Base-by-base conservation (phyloP, 2,329 filamentous ascomycete genomes). In the Ophiobolus disseminans region DNA sequence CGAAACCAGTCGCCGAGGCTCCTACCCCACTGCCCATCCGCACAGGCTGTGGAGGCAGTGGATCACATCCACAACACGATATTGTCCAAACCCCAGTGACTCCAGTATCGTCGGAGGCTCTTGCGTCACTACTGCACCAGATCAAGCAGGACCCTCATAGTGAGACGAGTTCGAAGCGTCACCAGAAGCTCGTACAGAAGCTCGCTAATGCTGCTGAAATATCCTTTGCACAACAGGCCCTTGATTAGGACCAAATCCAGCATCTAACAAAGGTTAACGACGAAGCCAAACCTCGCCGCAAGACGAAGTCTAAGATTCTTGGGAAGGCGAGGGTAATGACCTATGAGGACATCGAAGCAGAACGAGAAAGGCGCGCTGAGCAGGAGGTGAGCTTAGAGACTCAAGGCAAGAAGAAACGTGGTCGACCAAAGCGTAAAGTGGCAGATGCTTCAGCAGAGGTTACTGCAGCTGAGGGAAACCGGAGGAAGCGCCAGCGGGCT, bases 1-100 rank as follows among this genome's bases (percentile, higher is more conserved):
- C 42, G 19, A 60, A 57, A 43, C 61, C 56, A 19, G 45, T 53
- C 26, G n/a, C n/a, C n/a, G n/a, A n/a, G n/a, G n/a, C n/a, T n/a
- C n/a, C n/a, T n/a, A n/a, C n/a, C n/a, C 23, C 59, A 40, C 48
- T 53, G 36, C 45, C 47, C 36, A 45, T 51, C 56, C 51, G 47
- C 36, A 49, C 13, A 31, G 28, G 28, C 16, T 5, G 16, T 31
- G 11, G 28, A 13, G 16, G 28, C 11, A 14, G n/a, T n/a, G n/a
- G n/a, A n/a, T 5, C 28, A 13, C 16, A 9, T 16, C 26, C 53
- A 38, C 57, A 54, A 22, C 51, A 55, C 57, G 52, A 38, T 39
- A 25, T 25, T 17, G 14, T 23, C 13, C 25, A 16, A 20, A 45
- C 43, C 3, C 16, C 43, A 45, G 51, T 61, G 26, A 71, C 49